Evolutionary conservation across 2,329 filamentous ascomycete genomes (phyloP), one percentile per base, ranked within the genome.

Genomic region (Geosmithia putterillii): DNA sequence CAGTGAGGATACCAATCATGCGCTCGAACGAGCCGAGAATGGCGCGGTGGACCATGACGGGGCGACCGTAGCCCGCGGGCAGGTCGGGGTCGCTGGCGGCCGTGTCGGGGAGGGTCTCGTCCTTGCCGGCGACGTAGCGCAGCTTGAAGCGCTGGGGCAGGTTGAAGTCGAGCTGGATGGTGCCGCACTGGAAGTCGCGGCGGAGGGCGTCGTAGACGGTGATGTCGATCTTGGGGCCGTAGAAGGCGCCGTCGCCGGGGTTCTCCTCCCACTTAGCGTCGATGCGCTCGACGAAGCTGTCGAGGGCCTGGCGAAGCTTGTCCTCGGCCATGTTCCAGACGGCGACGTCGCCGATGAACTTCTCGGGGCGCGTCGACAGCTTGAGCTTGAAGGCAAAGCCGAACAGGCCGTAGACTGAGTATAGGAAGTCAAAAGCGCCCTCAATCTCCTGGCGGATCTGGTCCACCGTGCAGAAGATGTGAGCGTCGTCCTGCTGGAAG

Each of bases 171-270:
- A 95, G 84, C 66, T 96, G 90, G 52, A 96, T 94, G 12, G 90
- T 96, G 53, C 90, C 62, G 48, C 61, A 64, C 53, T 65, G 61
- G 48, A 60, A 58, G 44, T 63, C 86, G 59, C 89, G 78, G 63
- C 80, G 79, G 51, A 95, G 70, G 39, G 86, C 86, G 63, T 95
- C 90, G 42, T 81, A 82, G 56, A 98, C 89, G 48, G 86, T 94
- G 57, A 98, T 92, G 55, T 98, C 92, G 54, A 96, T 95, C 76
- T 98, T 98, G 42, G 92, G 92, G 2, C 92, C 92, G 62, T 98
- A 98, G 67, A 96, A 98, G 43, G 92, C 92, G 58, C 92, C 92
- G 54, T 98, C 92, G 45, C 90, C 92, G 47, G 87, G 83, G 64
- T 96, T 95, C 42, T 95, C 71, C 61, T 86, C 83, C 92, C 92